Base-by-base conservation (phyloP, 345 rosid genomes). In the Salix suchowensis region DNA sequence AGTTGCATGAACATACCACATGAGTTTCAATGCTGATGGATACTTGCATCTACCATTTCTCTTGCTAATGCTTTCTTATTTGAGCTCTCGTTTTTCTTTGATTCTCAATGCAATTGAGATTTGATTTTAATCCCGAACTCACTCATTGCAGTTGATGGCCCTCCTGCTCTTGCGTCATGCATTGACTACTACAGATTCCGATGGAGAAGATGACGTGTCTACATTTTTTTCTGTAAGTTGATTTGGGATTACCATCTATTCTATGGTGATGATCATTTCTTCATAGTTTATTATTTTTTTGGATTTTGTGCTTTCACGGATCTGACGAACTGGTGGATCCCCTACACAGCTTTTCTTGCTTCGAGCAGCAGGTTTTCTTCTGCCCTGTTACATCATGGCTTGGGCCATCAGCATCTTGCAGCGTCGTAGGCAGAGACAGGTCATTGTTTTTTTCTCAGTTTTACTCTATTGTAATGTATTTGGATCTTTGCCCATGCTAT, bases 331-430 rank as follows among this genome's bases (percentile, higher is more conserved):
- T 71, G 24, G 70, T 72, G 74, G 54, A 72, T 70, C 46, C 14
- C 77, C 74, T 74, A 75, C 90, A 96, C 90, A 96, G 99, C 88
- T 89, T 84, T 96, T 93, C 86, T 82, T 96, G 84, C 88, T 87
- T 61, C 87, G 92, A n/a, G 88, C 92, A n/a, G 89, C 88, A 58
- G 90, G 89, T 24, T 89, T 93, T 84, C 94, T 91, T 81, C 90
- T 96, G 65, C 98, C 99, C 3, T 96, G 99, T 82, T 96, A 94
- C 80, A 91, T 96, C 76, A 96, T 93, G 99, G 99, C 98, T 66
- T 96, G 99, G 99, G 98, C 97, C 76, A 89, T 96, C 46, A 89
- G 97, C 79, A 87, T 94, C 78, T 81, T 96, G 79, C 99, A 96
- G 86, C 97, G 91, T 5, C 88, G 99, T 32, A 88, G 98, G 81